These are phyloP conservation scores for Evernia prunastri DNA, from an alignment of 495 filamentous ascomycete species.

Conservation along the genomic window DNA sequence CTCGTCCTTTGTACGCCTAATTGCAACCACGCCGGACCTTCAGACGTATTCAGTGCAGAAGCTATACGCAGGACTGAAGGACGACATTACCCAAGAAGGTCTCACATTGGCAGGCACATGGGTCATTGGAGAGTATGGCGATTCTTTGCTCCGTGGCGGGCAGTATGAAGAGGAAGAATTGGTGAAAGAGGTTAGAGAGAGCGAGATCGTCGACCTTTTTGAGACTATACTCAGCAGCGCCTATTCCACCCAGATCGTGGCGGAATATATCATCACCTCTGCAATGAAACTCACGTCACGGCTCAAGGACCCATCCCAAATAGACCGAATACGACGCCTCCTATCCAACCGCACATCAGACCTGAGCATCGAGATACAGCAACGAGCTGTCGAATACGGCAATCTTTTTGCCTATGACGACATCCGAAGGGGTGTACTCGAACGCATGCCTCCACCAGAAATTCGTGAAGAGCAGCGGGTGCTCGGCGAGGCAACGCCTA, in stretches of 20 bases:
- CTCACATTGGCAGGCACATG: conserved; percentile 90
- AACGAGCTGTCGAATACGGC: conserved; percentile 87
- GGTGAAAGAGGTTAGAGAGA: conserved; percentile 81
- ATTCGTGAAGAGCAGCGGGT: conserved; percentile 91
- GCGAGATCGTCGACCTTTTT: conserved; percentile 86
- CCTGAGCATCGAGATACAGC: conserved; percentile 90
- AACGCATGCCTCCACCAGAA: conserved; percentile 95
- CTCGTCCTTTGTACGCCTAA: conserved; percentile 90
- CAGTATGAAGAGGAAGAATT: conserved; percentile 94
- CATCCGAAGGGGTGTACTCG: conserved; percentile 81
- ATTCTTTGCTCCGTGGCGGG: conserved; percentile 77
- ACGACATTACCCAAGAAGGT: conserved; percentile 95
- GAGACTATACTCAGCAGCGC: conserved; percentile 86
- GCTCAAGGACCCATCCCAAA: conserved; percentile 70
- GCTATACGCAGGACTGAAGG: conserved; percentile 80
- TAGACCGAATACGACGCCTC: conserved; percentile 75
- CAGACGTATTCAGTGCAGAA: conserved; percentile 97
- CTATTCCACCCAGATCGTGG: conserved; percentile 80
- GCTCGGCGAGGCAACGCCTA: conserved; percentile 68
- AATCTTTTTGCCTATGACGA: conserved; percentile 88
- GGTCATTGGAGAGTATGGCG: conserved; percentile 97
- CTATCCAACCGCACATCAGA: conserved; percentile 69
- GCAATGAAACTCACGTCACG: conserved; percentile 93
- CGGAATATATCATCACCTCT: conserved; percentile 92
- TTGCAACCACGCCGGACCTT: conserved; percentile 87